Evolutionary conservation across 2,329 filamentous ascomycete genomes (phyloP).

Genomic region (Calonectria montana): DNA sequence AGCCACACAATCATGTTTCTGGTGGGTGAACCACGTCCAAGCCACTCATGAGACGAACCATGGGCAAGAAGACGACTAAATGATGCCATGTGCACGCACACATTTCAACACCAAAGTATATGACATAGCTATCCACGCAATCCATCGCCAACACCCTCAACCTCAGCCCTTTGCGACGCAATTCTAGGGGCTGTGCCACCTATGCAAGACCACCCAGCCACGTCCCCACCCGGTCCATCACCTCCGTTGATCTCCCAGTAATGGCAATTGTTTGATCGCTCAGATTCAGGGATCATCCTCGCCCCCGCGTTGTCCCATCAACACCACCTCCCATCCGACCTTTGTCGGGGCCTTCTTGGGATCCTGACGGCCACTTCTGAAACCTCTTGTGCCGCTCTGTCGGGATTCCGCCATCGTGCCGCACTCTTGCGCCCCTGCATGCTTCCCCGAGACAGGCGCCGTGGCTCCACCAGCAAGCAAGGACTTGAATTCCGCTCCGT

Average conservation of each 20-base stretch:
- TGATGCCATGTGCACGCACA: neutral
- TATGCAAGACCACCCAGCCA: constrained; percentile 7
- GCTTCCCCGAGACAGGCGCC: neutral
- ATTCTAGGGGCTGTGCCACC: constrained; percentile 12
- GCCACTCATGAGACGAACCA: neutral
- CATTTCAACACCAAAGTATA: neutral
- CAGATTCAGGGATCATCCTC: constrained; percentile 13
- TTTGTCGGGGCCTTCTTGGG: neutral
- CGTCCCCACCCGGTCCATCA: neutral
- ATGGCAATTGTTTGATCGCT: constrained; percentile 12
- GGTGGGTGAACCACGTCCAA: neutral
- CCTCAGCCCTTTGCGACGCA: neutral
- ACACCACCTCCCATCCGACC: neutral
- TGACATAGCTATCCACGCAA: neutral
- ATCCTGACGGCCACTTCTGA: neutral
- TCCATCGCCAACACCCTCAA: neutral
- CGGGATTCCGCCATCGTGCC: neutral
- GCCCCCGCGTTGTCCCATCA: constrained; percentile 13
- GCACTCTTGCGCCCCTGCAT: neutral
- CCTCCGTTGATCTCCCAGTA: constrained; percentile 6
- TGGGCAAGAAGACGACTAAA: neutral
- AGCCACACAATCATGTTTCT: constrained; percentile 13
- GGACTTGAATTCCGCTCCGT: constrained; percentile 10
- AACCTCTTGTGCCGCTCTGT: neutral
- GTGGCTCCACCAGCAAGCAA: constrained; percentile 24